A percentile compares a stretch with the other conserved stretches of the same genome.
These are phyloP conservation scores for Pilasporangium apinafurcum DNA, from an alignment of 352 stramenopile genomes.

Conservation along the genomic window DNA sequence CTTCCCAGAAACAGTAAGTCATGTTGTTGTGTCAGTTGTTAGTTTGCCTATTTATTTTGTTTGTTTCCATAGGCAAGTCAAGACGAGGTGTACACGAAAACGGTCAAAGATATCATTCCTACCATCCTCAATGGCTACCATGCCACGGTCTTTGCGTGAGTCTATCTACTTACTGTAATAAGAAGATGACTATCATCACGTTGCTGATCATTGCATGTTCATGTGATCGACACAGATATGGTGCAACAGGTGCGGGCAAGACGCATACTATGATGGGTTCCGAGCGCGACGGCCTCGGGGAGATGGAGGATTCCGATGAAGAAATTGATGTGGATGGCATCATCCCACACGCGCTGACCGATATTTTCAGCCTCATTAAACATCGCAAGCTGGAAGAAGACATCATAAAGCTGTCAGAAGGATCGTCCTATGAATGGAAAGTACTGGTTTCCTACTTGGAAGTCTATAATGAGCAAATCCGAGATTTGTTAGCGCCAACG, in stretches of 20 bases:
- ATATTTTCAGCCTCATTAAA: conserved; percentile 65
- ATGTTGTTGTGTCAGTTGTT: not conserved
- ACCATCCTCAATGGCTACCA: conserved; percentile 75
- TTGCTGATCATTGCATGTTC: too few relatives aligned
- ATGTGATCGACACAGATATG: conserved; percentile 17
- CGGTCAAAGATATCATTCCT: conserved; percentile 49
- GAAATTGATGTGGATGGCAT: conserved; percentile 63
- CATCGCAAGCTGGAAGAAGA: conserved; percentile 50
- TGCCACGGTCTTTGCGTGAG: conserved; percentile 74
- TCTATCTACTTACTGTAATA: not conserved
- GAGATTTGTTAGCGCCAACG: conserved; percentile 77
- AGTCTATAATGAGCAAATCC: conserved; percentile 92
- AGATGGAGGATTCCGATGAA: conserved; percentile 38
- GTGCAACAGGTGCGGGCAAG: conserved; percentile 55
- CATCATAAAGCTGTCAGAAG: conserved; percentile 27
- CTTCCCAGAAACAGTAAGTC: conserved; percentile 25
- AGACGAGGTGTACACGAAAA: conserved; percentile 53
- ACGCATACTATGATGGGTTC: conserved; percentile 73
- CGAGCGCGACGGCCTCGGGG: conserved; percentile 41
- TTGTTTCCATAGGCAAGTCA: conserved; percentile 15
- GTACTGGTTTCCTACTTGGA: conserved; percentile 87
- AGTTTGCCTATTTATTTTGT: not conserved
- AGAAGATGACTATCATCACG: too few relatives aligned
- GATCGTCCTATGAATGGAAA: conserved; percentile 59
- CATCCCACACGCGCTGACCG: conserved; percentile 61